phyloP scores from a whole-genome alignment of 192 early-diverging fungal species.

The Podila clonocystis region DNA sequence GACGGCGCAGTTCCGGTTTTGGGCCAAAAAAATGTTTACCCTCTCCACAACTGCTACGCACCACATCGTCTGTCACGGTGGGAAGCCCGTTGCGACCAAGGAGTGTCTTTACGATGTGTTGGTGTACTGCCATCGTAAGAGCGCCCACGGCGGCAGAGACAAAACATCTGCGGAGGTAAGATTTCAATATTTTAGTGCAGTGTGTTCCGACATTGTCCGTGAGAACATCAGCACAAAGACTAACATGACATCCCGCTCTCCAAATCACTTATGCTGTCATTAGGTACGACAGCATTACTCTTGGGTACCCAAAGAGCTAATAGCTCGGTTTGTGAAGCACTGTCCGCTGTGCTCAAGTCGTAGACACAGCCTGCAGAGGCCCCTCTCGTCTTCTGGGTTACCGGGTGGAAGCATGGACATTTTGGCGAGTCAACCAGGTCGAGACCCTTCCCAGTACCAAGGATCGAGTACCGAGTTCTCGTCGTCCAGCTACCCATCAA shows the following conservation, averaged over 20 bases:
- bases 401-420: not conserved
- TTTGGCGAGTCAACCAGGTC: not conserved
- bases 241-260: not conserved
- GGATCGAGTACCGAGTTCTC: not conserved
- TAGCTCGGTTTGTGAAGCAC: conserved; percentile 51
- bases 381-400: not conserved
- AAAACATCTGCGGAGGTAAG: conserved; percentile 59
- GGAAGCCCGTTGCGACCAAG: conserved; percentile 57
- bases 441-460: not conserved
- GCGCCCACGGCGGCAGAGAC: conserved; percentile 58
- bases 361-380: conserved; percentile 43
- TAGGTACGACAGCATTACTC: conserved; percentile 50
- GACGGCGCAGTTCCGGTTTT: conserved; percentile 60
- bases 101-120: conserved; percentile 57
- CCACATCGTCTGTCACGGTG: conserved; percentile 52
- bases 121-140: conserved; percentile 52
- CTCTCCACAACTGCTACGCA: conserved; percentile 21
- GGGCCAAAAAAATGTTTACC: conserved; percentile 62
- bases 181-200: not conserved
- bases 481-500: not conserved
- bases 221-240: no score
- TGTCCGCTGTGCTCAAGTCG: conserved; percentile 50
- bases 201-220: no score
- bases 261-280: not conserved
- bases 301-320: conserved; percentile 54